Conservation (phyloP, 2,329 filamentous ascomycete species). For the Botryosphaeria dothidea region DNA sequence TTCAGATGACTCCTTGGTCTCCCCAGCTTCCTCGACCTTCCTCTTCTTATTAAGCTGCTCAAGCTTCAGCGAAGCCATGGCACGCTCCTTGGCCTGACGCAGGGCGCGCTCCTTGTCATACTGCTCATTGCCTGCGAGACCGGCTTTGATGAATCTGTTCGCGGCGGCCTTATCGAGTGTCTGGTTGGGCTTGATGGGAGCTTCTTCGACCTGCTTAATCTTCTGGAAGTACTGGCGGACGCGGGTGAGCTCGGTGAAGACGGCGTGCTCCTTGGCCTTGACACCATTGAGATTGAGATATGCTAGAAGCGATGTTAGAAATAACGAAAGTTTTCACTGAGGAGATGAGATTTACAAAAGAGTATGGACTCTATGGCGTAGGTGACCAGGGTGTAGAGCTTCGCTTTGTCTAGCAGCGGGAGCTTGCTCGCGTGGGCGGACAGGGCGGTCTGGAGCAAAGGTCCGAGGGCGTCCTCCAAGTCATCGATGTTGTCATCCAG, state of each 20-base stretch:
- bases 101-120: slow-evolving; percentile 44
- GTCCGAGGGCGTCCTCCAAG: slow-evolving; percentile 71
- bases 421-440: slow-evolving; percentile 72
- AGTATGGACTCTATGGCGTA: slow-evolving; percentile 90
- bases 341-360: slow-evolving; percentile 57
- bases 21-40: slow-evolving; percentile 27
- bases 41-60: slow-evolving; percentile 36
- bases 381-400: slow-evolving; percentile 83
- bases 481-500: slow-evolving; percentile 78
- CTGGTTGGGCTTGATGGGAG: slow-evolving; percentile 54
- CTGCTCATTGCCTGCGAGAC: slow-evolving; percentile 59
- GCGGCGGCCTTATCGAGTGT: slow-evolving; percentile 75
- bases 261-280: slow-evolving; percentile 77
- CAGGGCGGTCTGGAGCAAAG: slow-evolving; percentile 66
- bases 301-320: slow-evolving; percentile 54
- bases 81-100: slow-evolving; percentile 36
- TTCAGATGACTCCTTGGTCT: not conserved
- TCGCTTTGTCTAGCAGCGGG: slow-evolving; percentile 91
- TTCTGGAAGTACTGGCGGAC: slow-evolving; percentile 92
- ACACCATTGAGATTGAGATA: slow-evolving; percentile 77
- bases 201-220: slow-evolving; percentile 74
- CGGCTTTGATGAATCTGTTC: slow-evolving; percentile 77
- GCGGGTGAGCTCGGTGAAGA: slow-evolving; percentile 82
- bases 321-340: too few species aligned
- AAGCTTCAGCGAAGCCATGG: slow-evolving; percentile 37